These are phyloP conservation scores for Cenchrus americanus DNA, from an alignment of 176 grass and related monocot species.

Conservation along the genomic window DNA sequence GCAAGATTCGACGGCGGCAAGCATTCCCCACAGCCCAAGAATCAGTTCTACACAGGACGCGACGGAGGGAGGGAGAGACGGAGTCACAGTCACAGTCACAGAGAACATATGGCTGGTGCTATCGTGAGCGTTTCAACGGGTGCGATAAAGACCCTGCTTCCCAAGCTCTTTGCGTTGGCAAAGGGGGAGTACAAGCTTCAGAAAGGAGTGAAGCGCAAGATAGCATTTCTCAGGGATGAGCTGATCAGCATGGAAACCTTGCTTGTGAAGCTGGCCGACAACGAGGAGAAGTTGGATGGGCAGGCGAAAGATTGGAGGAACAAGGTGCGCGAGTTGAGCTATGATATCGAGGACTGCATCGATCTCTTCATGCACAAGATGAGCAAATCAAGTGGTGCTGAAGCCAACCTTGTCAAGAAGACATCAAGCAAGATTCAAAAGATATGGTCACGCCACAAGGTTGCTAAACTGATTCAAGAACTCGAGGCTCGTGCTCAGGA, in stretches of 20 bases:
- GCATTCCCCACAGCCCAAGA: no score
- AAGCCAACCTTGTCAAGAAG: neutral
- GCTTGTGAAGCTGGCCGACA: neutral
- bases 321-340: neutral
- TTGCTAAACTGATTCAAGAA: neutral
- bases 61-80: no score
- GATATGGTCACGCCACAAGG: neutral
- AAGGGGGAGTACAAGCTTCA: neutral
- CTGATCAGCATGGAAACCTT: neutral
- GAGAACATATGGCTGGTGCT: no score
- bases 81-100: no score
- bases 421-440: neutral
- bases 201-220: neutral
- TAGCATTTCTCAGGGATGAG: neutral
- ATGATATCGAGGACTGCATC: slow-evolving; percentile 20
- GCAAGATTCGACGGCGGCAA: no score
- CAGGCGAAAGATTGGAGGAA: neutral
- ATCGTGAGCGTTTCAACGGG: neutral
- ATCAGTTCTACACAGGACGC: no score
- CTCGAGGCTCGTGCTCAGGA: neutral
- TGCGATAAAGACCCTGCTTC: neutral
- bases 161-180: neutral
- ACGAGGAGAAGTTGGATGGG: neutral
- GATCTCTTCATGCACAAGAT: neutral
- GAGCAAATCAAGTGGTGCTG: no score